Base-by-base conservation (phyloP, 129 eudicot species). In the Centrapalus pauciflorus region DNA sequence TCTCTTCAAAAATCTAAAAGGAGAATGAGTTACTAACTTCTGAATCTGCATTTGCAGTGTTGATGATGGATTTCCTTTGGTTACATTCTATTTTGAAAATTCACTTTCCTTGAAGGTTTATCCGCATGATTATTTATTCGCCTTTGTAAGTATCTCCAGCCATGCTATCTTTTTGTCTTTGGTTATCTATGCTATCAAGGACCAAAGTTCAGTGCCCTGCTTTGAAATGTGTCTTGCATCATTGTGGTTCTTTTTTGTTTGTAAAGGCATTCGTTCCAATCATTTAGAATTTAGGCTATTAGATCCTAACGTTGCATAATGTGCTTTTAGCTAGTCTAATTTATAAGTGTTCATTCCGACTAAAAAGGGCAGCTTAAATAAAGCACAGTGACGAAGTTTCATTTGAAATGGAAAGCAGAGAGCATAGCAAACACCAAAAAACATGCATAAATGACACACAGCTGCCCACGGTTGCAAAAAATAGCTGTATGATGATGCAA, bases 1-100 rank as follows among this genome's bases (percentile, higher is more conserved):
- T 69, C 20, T 51, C 2, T 50, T 32, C 11, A 29, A 25, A 72
- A 21, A 43, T 10, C 40, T 5, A 49, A 41, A 64, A 54, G 55
- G 64, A 9, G 57, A 73, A 56, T 43, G 32, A 55, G 19, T 43
- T 43, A 60, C 61, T 56, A 56, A 56, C 61, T 74, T 45, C 32
- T 33, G 30, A 26, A 56, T 57, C 19, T 43, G 20, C n/a, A 16
- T 52, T 64, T 84, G 86, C 85, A 90, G 97, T 71, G 87, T 90
- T 81, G 97, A 87, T 61, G 92, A 87, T 70, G 97, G 75, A 71
- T 90, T 90, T 68, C 97, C 97, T 4, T 55, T 71, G 7, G 93
- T 87, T 66, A 84, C 84, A 20, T 83, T 90, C 67, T 83, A 82
- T 74, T 90, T 90, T 71, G 84, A 74, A 55, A 80, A 80, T 66